These are phyloP conservation scores for Antrodiella citrinella DNA, from an alignment of 768 basidiomycete species.

Conservation along the genomic window DNA sequence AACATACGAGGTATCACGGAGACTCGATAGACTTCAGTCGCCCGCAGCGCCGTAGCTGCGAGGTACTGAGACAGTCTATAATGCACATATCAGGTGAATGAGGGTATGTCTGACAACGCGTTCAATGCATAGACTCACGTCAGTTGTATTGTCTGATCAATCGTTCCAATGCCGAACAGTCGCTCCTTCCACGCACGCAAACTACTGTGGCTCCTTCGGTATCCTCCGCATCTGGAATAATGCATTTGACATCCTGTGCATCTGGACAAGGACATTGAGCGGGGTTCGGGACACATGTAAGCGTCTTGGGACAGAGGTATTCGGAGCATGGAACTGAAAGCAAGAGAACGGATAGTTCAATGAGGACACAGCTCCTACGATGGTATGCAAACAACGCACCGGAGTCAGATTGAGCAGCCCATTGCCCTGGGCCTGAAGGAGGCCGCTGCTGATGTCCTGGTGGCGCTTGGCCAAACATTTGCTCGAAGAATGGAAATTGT, in stretches of 20 bases:
- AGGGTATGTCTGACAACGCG: background rate
- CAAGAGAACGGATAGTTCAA: background rate
- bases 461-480: conserved; percentile 59
- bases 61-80: no score
- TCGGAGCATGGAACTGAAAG: conserved; percentile 57
- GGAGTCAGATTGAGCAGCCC: conserved; percentile 56
- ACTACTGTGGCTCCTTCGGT: conserved; percentile 51
- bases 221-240: conserved; percentile 55
- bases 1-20: no score
- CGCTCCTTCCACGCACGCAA: conserved; percentile 59
- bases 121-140: conserved; percentile 7
- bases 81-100: no score
- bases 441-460: conserved; percentile 53
- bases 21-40: no score
- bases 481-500: conserved; percentile 77
- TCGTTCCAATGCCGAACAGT: conserved; percentile 54
- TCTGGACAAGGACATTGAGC: conserved; percentile 75
- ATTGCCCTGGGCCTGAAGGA: conserved; percentile 41
- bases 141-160: conserved; percentile 35
- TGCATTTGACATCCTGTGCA: conserved; percentile 68
- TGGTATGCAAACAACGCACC: conserved; percentile 37
- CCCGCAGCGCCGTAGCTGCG: no score
- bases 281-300: conserved; percentile 57
- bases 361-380: background rate
- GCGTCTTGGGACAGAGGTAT: conserved; percentile 70